Evolutionary conservation across 257 asterid genomes (phyloP).

Genomic region (Penstemon newberryi): DNA sequence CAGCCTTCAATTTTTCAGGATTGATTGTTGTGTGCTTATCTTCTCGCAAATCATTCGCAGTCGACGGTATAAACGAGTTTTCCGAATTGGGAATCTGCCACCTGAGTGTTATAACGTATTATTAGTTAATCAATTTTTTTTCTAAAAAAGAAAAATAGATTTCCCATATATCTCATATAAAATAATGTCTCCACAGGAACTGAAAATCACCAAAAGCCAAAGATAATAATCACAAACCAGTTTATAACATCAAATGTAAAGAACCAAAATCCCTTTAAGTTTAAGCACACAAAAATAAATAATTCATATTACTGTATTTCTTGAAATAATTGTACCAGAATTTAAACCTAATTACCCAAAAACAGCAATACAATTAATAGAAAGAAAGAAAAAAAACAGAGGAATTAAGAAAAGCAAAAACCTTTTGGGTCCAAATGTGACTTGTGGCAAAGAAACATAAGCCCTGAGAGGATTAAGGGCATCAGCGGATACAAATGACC

Average conservation of each 20-base stretch:
- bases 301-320: too few species aligned
- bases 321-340: too few species aligned
- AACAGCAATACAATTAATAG: background rate
- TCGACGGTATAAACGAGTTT: conserved; percentile 64
- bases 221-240: conserved; percentile 2
- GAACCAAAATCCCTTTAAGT: too few species aligned
- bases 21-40: conserved; percentile 54
- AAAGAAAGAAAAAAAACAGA: background rate
- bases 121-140: conserved; percentile 14
- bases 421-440: conserved; percentile 86
- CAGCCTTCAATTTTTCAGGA: conserved; percentile 82
- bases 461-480: conserved; percentile 81
- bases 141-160: conserved; percentile 1
- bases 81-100: conserved; percentile 82
- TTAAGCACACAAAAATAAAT: too few species aligned
- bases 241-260: background rate
- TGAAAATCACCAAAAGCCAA: background rate
- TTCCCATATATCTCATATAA: background rate
- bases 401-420: conserved; percentile 14
- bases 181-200: background rate
- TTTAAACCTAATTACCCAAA: too few species aligned
- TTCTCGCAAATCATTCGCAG: conserved; percentile 75
- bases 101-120: conserved; percentile 39
- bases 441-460: conserved; percentile 81
- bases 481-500: conserved; percentile 45